Evolutionary conservation across 2,329 filamentous ascomycete species (phyloP).

Genomic region (Epicoccum nigrum): DNA sequence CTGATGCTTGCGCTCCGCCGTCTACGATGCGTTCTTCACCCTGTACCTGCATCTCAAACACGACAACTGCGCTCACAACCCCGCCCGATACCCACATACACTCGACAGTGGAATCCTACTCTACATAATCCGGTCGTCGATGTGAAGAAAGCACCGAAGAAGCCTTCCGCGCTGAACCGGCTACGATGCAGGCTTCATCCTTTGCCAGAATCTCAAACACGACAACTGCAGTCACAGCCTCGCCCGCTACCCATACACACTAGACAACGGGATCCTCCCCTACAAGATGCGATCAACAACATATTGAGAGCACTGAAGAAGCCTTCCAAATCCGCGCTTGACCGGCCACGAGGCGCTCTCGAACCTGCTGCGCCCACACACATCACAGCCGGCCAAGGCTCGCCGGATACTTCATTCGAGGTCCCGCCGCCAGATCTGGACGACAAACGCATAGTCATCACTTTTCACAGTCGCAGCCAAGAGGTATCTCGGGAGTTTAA

Average conservation of each 20-base stretch:
- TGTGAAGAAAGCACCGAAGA: neutral
- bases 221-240: conserved; percentile 35
- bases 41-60: conserved; percentile 19
- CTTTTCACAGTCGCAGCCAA: too few relatives aligned
- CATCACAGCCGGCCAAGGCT: conserved; percentile 1
- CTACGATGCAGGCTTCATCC: conserved; percentile 31
- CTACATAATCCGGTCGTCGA: conserved; percentile 9
- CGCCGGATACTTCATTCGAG: neutral
- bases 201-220: conserved; percentile 21
- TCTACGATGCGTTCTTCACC: conserved; percentile 30
- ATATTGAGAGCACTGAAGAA: neutral
- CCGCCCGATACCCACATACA: conserved; percentile 26
- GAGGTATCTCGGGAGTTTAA: neutral
- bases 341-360: conserved; percentile 29
- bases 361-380: neutral
- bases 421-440: too few relatives aligned
- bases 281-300: conserved; percentile 6
- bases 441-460: too few relatives aligned
- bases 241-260: conserved; percentile 28
- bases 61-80: conserved; percentile 37
- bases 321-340: conserved; percentile 19
- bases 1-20: conserved; percentile 35
- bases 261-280: conserved; percentile 37
- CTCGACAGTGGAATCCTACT: conserved; percentile 38
- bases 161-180: conserved; percentile 21